Base-by-base conservation (phyloP, 1,284 basidiomycete genomes). In the Tremellales sp. region DNA sequence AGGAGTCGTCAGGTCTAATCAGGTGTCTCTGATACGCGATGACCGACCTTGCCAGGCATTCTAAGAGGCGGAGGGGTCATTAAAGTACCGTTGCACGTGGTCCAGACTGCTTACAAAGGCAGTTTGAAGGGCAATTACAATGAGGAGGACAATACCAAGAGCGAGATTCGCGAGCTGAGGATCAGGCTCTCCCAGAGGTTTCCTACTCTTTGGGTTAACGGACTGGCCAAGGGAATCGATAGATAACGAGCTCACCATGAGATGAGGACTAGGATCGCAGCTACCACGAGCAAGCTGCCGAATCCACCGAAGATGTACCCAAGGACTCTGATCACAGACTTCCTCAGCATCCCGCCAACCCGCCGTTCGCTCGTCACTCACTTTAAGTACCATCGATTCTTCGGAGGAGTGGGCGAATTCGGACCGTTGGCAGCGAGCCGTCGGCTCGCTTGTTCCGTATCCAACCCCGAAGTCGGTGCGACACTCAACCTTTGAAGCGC, bases 201-300 rank as follows among this genome's bases (percentile, higher is more conserved):
- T 69, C 79, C 79, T 78, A 32, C 22, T 39, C 9, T 9, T 39
- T 24, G 25, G 32, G 38, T 48, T 36, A 50, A 48, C n/a, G 3
- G 18, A 4, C 13, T 34, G 25, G 10, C 6, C 24, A 27, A 4
- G 16, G 31, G 6, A 5, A 26, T 9, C n/a, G 19, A 19, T 16
- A 27, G n/a, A 40, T 31, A 42, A 28, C 5, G 5, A 45, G 40
- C 62, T 43, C 53, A 66, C 75, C 75, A 77, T 5, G 75, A 69
- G 48, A 77, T 68, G 60, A 76, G 75, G 56, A 71, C 74, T 39
- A 77, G 60, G 39, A 78, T 65, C 21, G 69, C 63, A 34, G 77
- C 81, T 21, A 73, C 72, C 40, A 82, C 70, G 19, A 85, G 73
- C 21, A 84, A 70, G 35, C 75, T 77, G 1, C 82, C 82, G 53